Conservation (phyloP, 2,329 filamentous ascomycete species). For the Pseudocercospora fuligena region DNA sequence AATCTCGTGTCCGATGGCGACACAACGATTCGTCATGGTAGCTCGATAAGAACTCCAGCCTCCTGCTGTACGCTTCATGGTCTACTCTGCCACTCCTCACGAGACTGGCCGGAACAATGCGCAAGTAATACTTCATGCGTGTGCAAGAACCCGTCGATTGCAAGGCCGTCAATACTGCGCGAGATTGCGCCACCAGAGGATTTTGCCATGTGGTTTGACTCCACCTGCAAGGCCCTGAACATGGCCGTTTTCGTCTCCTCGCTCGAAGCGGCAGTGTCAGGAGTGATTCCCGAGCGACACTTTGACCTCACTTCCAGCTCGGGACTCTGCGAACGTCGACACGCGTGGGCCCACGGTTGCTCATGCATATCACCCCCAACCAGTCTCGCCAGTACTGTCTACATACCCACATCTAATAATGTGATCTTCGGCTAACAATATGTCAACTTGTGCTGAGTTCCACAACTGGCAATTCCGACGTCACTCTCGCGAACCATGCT, state of each 20-base stretch:
- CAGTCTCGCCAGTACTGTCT: too few species aligned
- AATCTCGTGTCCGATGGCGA: slow-evolving; percentile 13
- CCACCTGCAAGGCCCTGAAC: slow-evolving; percentile 1
- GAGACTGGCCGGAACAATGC: neutral
- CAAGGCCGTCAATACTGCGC: neutral
- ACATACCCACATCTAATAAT: neutral
- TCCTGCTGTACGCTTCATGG: slow-evolving; percentile 12
- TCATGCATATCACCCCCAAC: too few species aligned
- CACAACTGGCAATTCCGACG: neutral
- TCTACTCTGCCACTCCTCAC: neutral
- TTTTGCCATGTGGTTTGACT: slow-evolving; percentile 6
- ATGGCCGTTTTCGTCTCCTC: slow-evolving; percentile 1
- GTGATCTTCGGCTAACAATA: neutral
- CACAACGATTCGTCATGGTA: slow-evolving; percentile 9
- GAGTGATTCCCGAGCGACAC: neutral
- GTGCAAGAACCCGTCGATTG: neutral
- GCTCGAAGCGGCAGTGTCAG: neutral
- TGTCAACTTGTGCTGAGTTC: neutral
- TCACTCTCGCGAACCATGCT: neutral
- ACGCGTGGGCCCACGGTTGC: too few species aligned
- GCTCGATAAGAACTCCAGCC: slow-evolving; percentile 8
- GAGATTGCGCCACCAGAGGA: neutral
- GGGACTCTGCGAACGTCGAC: too few species aligned
- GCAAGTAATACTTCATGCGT: neutral
- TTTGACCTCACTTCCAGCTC: too few species aligned